Evolutionary conservation across 2,329 filamentous ascomycete species (phyloP).

Genomic region (Hirsutella minnesotensis): DNA sequence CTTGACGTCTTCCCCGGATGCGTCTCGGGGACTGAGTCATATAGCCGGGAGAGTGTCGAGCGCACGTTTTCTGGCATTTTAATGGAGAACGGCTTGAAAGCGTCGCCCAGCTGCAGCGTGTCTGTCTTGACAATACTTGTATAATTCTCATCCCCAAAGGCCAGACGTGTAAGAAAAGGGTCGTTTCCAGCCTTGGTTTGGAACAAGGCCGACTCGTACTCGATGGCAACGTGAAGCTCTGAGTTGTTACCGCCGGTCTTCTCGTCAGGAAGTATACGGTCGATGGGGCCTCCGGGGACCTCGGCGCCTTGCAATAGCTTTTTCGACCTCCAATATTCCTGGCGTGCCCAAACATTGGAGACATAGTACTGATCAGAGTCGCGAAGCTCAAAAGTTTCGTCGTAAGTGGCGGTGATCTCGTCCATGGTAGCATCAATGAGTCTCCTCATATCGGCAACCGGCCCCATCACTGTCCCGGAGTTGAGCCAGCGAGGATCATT

Average conservation of each 20-base stretch:
- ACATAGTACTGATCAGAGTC: slow-evolving; percentile 33
- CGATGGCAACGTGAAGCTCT: slow-evolving; percentile 25
- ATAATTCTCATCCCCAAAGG: slow-evolving; percentile 16
- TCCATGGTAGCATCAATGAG: slow-evolving; percentile 15
- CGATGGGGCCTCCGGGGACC: slow-evolving; percentile 6
- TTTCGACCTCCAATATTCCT: slow-evolving; percentile 26
- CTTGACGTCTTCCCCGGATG: slow-evolving; percentile 13
- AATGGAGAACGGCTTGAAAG: slow-evolving; percentile 18
- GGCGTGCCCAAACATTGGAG: slow-evolving; percentile 28
- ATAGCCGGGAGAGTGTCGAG: slow-evolving; percentile 16
- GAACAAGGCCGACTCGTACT: slow-evolving; percentile 28
- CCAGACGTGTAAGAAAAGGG: slow-evolving; percentile 19
- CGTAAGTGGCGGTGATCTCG: slow-evolving; percentile 21
- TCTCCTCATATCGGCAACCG: slow-evolving; percentile 16
- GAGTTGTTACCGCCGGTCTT: slow-evolving; percentile 9
- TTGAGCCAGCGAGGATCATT: slow-evolving; percentile 30
- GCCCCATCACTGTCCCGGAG: slow-evolving; percentile 33
- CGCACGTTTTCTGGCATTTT: slow-evolving; percentile 20
- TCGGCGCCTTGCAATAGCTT: slow-evolving; percentile 11
- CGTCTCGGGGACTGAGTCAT: slow-evolving; percentile 15
- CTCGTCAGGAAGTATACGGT: slow-evolving; percentile 12
- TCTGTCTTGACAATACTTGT: slow-evolving; percentile 12
- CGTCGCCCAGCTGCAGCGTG: slow-evolving; percentile 11
- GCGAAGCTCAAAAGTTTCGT: slow-evolving; percentile 16
- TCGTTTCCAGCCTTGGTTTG: slow-evolving; percentile 25